Evolutionary conservation across 1,284 basidiomycete species (phyloP).

Genomic region (Malassezia pachydermatis): DNA sequence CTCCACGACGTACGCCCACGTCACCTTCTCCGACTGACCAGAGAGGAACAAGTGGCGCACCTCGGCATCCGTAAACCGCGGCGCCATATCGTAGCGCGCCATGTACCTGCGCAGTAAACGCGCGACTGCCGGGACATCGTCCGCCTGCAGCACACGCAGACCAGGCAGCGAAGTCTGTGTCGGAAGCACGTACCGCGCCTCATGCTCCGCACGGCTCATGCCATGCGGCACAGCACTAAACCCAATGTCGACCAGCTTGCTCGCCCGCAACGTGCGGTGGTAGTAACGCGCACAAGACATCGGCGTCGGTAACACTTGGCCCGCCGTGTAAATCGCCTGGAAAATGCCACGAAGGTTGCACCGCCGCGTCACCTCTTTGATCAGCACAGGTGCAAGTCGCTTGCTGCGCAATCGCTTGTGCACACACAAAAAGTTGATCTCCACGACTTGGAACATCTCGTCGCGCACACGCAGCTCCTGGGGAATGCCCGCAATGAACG

Average conservation of each 20-base stretch:
- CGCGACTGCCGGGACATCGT: slow-evolving; percentile 64
- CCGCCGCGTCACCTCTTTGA: slow-evolving; percentile 93
- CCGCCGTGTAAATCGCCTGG: slow-evolving; percentile 89
- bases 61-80: slow-evolving; percentile 69
- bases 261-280: slow-evolving; percentile 83
- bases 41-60: slow-evolving; percentile 65
- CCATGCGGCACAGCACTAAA: slow-evolving; percentile 59
- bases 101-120: slow-evolving; percentile 71
- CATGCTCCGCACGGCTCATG: slow-evolving; percentile 32
- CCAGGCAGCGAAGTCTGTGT: slow-evolving; percentile 17
- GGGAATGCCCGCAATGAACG: slow-evolving; percentile 93
- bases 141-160: slow-evolving; percentile 78
- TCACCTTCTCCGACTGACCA: slow-evolving; percentile 53
- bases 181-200: slow-evolving; percentile 30
- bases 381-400: slow-evolving; percentile 86
- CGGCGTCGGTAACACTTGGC: slow-evolving; percentile 41
- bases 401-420: slow-evolving; percentile 97
- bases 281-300: slow-evolving; percentile 59
- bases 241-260: slow-evolving; percentile 79
- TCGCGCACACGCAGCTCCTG: slow-evolving; percentile 42
- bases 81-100: slow-evolving; percentile 73
- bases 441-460: slow-evolving; percentile 51
- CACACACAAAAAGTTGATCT: slow-evolving; percentile 96
- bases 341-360: slow-evolving; percentile 81
- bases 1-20: slow-evolving; percentile 94